Conservation (phyloP, 2,329 filamentous ascomycete species). For the Zarea fungicola region DNA sequence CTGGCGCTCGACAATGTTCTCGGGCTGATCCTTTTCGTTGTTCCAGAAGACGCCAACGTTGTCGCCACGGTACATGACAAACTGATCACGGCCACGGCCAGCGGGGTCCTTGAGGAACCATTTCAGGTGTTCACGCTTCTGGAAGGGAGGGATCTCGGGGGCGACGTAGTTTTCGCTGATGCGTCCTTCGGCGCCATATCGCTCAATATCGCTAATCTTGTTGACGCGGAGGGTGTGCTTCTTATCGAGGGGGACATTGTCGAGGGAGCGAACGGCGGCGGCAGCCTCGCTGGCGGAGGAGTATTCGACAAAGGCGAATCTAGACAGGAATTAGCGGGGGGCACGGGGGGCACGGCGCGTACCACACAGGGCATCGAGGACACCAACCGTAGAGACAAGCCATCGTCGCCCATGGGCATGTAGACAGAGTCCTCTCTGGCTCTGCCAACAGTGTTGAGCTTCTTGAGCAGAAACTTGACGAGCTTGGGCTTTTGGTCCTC, state of each 20-base stretch:
- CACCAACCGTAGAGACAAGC: constrained; percentile 72
- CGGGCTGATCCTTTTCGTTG: constrained; percentile 86
- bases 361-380: constrained; percentile 9
- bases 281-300: constrained; percentile 84
- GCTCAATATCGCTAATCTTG: constrained; percentile 97
- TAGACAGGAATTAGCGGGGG: constrained; percentile 31
- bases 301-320: constrained; percentile 97
- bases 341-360: too few species aligned
- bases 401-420: constrained; percentile 89
- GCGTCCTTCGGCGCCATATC: constrained; percentile 88
- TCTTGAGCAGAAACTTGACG: constrained; percentile 92
- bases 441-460: constrained; percentile 79
- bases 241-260: constrained; percentile 87
- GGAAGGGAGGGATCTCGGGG: constrained; percentile 79
- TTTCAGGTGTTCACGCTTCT: constrained; percentile 90
- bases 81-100: constrained; percentile 84
- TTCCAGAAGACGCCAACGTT: constrained; percentile 97
- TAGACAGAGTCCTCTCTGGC: constrained; percentile 81
- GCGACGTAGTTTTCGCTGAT: constrained; percentile 85
- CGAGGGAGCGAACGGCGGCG: constrained; percentile 81
- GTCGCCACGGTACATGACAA: constrained; percentile 89
- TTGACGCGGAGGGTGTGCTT: constrained; percentile 94
- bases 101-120: constrained; percentile 84
- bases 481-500: constrained; percentile 92
- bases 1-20: constrained; percentile 82